Conservation (phyloP, 2,329 filamentous ascomycete species). For the Decorospora gaudefroyi region DNA sequence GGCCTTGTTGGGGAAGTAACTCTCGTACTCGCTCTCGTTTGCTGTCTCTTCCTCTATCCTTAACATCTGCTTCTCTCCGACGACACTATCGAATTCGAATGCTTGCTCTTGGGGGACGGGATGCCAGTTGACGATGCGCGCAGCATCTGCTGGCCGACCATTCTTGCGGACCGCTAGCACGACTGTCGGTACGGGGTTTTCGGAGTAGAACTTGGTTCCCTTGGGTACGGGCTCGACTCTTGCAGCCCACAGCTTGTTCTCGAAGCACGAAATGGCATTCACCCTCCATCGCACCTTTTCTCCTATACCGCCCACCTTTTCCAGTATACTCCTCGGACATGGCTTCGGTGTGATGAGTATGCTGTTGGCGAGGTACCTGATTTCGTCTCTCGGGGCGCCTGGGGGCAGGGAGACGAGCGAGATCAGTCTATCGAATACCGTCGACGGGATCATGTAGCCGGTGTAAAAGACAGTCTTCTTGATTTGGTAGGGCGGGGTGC, state of each 20-base stretch:
- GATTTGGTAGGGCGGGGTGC: slow-evolving; percentile 65
- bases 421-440: slow-evolving; percentile 73
- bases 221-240: slow-evolving; percentile 73
- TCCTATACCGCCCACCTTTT: slow-evolving; percentile 85
- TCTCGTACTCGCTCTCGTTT: slow-evolving; percentile 67
- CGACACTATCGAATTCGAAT: slow-evolving; percentile 77
- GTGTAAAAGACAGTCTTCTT: slow-evolving; percentile 91
- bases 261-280: slow-evolving; percentile 71
- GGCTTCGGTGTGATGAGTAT: slow-evolving; percentile 86
- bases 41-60: slow-evolving; percentile 72
- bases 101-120: slow-evolving; percentile 71
- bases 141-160: slow-evolving; percentile 76
- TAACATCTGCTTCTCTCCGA: slow-evolving; percentile 84
- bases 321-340: slow-evolving; percentile 71
- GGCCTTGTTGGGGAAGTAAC: slow-evolving; percentile 65
- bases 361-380: slow-evolving; percentile 84
- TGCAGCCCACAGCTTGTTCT: slow-evolving; percentile 87
- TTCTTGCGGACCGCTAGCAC: slow-evolving; percentile 80
- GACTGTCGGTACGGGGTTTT: slow-evolving; percentile 76
- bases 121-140: slow-evolving; percentile 82
- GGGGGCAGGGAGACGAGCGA: slow-evolving; percentile 68
- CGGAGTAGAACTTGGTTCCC: slow-evolving; percentile 69
- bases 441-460: slow-evolving; percentile 77
- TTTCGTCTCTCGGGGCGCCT: slow-evolving; percentile 67
- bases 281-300: slow-evolving; percentile 84